These are phyloP conservation scores for Ananas comosus DNA, from an alignment of 176 grass and related monocot genomes.

Conservation along the genomic window DNA sequence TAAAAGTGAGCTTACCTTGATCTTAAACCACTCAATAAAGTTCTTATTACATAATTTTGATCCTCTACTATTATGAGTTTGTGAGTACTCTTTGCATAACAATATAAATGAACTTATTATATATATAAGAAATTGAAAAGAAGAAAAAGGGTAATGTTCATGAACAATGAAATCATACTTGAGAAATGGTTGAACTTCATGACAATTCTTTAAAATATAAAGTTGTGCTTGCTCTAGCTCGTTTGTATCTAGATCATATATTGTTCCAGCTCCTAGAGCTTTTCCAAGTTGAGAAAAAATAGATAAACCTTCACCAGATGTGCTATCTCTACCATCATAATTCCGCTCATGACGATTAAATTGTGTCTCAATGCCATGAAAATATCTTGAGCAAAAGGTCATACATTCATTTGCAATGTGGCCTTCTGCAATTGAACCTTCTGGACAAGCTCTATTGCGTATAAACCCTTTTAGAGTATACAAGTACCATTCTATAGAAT, in stretches of 20 bases:
- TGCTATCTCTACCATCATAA: neutral
- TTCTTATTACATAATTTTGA: no score
- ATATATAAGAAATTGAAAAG: no score
- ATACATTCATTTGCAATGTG: neutral
- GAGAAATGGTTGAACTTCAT: neutral
- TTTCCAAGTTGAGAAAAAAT: neutral
- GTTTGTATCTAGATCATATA: neutral
- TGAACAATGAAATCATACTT: neutral
- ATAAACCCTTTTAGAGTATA: neutral
- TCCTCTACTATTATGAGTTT: no score
- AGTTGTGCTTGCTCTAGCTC: neutral
- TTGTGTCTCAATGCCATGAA: neutral
- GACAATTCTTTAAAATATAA: neutral
- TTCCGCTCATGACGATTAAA: neutral
- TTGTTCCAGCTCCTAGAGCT: neutral
- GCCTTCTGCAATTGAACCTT: neutral
- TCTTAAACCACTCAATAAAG: no score
- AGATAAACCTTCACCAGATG: neutral
- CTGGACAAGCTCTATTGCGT: neutral
- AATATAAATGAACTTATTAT: no score
- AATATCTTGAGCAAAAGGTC: neutral
- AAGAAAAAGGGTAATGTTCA: no score
- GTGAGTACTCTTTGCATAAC: no score
- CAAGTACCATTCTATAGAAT: neutral
- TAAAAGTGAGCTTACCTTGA: no score